Conservation (phyloP, 2,329 filamentous ascomycete species). For the Xylariaceae sp. region DNA sequence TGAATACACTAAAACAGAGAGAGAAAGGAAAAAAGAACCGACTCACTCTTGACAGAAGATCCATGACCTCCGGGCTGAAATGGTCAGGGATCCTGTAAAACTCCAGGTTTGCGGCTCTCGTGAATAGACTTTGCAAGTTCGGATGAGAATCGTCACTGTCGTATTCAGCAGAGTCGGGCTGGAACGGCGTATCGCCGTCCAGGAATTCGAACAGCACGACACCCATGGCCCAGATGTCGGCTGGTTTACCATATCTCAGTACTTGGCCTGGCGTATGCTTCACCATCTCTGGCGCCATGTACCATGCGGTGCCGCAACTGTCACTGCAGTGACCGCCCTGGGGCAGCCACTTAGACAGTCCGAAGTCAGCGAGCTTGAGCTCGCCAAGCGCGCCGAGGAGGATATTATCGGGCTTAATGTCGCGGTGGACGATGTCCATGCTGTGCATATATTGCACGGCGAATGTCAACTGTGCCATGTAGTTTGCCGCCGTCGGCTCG, state of each 20-base stretch:
- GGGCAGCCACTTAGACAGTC: conserved; percentile 90
- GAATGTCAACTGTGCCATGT: conserved; percentile 80
- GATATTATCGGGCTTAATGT: conserved; percentile 97
- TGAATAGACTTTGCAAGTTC: no score
- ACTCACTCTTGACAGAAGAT: conserved; percentile 82
- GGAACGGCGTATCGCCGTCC: conserved; percentile 93
- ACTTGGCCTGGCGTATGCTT: no score
- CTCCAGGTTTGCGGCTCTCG: conserved; percentile 74
- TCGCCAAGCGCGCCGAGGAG: conserved; percentile 91
- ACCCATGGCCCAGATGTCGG: conserved; percentile 91
- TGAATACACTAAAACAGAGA: background rate
- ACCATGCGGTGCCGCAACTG: conserved; percentile 96
- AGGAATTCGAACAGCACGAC: conserved; percentile 95
- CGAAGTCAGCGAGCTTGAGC: conserved; percentile 97
- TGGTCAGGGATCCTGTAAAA: conserved; percentile 80
- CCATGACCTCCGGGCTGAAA: conserved; percentile 80
- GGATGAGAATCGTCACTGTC: no score
- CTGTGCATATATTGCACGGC: conserved; percentile 85
- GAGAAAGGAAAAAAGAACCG: background rate
- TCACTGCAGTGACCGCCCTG: conserved; percentile 84
- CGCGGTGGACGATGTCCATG: conserved; percentile 93
- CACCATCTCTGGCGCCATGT: conserved; percentile 95
- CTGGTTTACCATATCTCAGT: conserved; percentile 72
- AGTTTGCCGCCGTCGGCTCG: conserved; percentile 78
- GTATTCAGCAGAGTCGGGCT: conserved; percentile 67